Evolutionary conservation across 1,284 basidiomycete genomes (phyloP).

Genomic region (Fomitiporia mediterranea): DNA sequence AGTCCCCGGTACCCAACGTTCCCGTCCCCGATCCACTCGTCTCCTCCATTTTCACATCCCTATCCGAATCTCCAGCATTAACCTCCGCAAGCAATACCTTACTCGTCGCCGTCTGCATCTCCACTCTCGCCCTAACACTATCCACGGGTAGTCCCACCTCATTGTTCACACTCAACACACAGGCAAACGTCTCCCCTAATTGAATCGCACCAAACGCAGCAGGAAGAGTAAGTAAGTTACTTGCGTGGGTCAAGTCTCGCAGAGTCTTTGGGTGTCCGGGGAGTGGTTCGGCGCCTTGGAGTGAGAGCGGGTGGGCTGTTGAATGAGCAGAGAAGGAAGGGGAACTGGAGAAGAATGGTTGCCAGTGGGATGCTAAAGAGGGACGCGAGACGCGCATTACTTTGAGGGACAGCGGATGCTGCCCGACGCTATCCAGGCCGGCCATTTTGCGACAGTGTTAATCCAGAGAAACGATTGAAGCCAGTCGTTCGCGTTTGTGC

Average conservation of each 20-base stretch:
- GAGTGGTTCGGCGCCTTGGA: conserved; percentile 66
- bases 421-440: conserved; percentile 49
- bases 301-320: conserved; percentile 68
- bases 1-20: conserved; percentile 47
- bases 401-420: conserved; percentile 62
- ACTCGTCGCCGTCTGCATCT: conserved; percentile 72
- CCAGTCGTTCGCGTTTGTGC: no score
- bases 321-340: conserved; percentile 74
- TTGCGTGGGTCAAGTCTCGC: conserved; percentile 66
- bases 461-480: no score
- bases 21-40: conserved; percentile 45
- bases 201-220: conserved; percentile 76
- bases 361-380: conserved; percentile 68
- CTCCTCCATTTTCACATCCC: no score
- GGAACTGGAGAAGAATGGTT: conserved; percentile 80
- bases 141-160: conserved; percentile 59
- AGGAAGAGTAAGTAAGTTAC: conserved; percentile 69
- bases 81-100: conserved; percentile 61
- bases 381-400: conserved; percentile 82
- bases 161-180: conserved; percentile 75
- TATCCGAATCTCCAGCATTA: neutral
- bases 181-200: conserved; percentile 76
- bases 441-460: conserved; percentile 16
- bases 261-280: conserved; percentile 73
- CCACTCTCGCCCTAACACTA: conserved; percentile 55